A percentile compares a stretch with the other conserved stretches of the same genome.
These are phyloP conservation scores for Fusarium buxicola DNA, from an alignment of 2,329 filamentous ascomycete species.

Conservation along the genomic window DNA sequence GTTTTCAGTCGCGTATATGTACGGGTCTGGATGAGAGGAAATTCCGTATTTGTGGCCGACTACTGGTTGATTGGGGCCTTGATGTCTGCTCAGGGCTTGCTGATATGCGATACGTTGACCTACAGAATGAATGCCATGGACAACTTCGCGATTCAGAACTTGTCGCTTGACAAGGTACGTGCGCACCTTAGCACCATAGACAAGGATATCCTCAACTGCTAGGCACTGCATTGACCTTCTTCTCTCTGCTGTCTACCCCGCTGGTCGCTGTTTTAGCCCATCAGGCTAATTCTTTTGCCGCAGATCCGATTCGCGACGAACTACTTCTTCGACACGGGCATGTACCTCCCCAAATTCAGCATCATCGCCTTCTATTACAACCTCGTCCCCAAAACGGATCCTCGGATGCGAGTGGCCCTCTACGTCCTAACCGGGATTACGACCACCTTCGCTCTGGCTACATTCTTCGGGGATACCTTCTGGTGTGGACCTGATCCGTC, in stretches of 20 bases:
- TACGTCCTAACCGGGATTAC: constrained; percentile 31
- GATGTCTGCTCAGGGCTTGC: neutral
- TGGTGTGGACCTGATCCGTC: constrained; percentile 40
- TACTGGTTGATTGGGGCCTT: neutral
- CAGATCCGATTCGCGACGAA: constrained; percentile 39
- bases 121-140: constrained; percentile 4
- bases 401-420: constrained; percentile 29
- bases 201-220: no score
- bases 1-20: neutral
- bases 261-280: no score
- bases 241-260: no score
- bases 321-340: constrained; percentile 44
- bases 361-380: constrained; percentile 43
- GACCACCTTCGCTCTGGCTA: constrained; percentile 21
- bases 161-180: neutral
- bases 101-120: constrained; percentile 6
- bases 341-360: constrained; percentile 44
- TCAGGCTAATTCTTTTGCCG: neutral
- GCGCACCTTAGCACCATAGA: no score
- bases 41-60: neutral
- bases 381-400: constrained; percentile 34
- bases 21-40: neutral
- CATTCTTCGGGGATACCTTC: constrained; percentile 36
- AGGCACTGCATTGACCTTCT: no score
- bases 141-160: neutral